Base-by-base conservation (phyloP, 768 basidiomycete species). In the Suillus discolor region DNA sequence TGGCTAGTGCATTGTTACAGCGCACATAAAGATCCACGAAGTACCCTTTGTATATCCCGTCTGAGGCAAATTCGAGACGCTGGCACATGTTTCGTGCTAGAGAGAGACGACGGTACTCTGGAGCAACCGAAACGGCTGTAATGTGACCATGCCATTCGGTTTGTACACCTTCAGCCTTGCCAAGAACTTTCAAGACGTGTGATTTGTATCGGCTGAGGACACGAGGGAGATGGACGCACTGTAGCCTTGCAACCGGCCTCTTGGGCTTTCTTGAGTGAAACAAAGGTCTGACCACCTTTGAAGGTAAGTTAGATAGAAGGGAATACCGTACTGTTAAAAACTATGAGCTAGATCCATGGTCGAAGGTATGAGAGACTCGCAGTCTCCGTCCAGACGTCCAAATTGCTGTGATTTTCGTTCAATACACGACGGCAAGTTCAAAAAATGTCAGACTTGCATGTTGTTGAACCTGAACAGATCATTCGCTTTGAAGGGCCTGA, bases 301-400 rank as follows among this genome's bases (percentile, higher is more conserved):
- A 62, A 97, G 87, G 75, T 98, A 97, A 77, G 80, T 89, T 59
- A 97, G 79, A 75, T 98, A 97, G 77, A 97, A 97, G 28, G 84
- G 85, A 71, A 94, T 90, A 57, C 90, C 89, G 77, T 96, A 98
- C 93, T 96, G 68, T 31, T 28, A 13, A 47, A 25, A n/a, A 44
- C 3, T 12, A 49, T 51, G 25, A 39, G 28, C 7, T n/a, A 4
- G 25, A 31, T 60, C 57, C 12, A 54, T 51, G 45, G 18, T 70
- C 34, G 67, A 62, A n/a, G 61, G 4, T 23, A 59, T 18, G 45
- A 25, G n/a, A 8, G 31, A 79, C 89, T 73, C 71, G 95, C 96
- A 25, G 97, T 99, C 79, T 99, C 97, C 54, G 97, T 98, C 94
- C 94, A 98, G 54, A 96, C 82, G 77, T 99, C 97, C 73, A 97